Percentiles rank a stretch among this genome's conserved stretches.
Conservation (phyloP, 2,329 filamentous ascomycete species). For the Talaromyces sp. region DNA sequence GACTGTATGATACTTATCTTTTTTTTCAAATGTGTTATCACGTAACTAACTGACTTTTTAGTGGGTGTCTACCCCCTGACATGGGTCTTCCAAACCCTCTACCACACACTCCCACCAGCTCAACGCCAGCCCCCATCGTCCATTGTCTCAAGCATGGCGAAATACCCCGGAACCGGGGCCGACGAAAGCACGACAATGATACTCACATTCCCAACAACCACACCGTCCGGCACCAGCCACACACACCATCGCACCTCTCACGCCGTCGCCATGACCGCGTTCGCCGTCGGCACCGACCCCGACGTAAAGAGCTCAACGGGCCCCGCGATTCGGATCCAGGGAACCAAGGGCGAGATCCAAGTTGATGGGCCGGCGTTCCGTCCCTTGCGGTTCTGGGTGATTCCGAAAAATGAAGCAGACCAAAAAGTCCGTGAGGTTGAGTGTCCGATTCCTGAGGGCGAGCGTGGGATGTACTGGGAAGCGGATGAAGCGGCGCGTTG, state of each 20-base stretch:
- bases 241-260: constrained; percentile 48
- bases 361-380: constrained; percentile 67
- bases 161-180: constrained; percentile 64
- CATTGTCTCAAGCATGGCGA: constrained; percentile 64
- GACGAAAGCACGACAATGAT: constrained; percentile 75
- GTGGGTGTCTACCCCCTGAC: constrained; percentile 83
- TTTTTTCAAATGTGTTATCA: not conserved
- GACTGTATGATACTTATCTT: constrained; percentile 48
- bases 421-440: constrained; percentile 32
- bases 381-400: constrained; percentile 60
- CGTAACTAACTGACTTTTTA: constrained; percentile 14
- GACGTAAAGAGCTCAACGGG: constrained; percentile 55
- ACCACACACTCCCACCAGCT: constrained; percentile 64
- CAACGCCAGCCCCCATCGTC: constrained; percentile 60
- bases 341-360: constrained; percentile 75
- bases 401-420: constrained; percentile 47
- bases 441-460: constrained; percentile 49
- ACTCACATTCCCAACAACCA: constrained; percentile 63
- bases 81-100: constrained; percentile 86
- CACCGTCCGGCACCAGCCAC: constrained; percentile 30
- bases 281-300: constrained; percentile 59
- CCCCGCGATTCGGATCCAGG: constrained; percentile 75
- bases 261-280: constrained; percentile 64
- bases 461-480: constrained; percentile 86
- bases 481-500: constrained; percentile 74